Evolutionary conservation across 1,284 basidiomycete genomes (phyloP).

Genomic region (Ustilago loliicola): DNA sequence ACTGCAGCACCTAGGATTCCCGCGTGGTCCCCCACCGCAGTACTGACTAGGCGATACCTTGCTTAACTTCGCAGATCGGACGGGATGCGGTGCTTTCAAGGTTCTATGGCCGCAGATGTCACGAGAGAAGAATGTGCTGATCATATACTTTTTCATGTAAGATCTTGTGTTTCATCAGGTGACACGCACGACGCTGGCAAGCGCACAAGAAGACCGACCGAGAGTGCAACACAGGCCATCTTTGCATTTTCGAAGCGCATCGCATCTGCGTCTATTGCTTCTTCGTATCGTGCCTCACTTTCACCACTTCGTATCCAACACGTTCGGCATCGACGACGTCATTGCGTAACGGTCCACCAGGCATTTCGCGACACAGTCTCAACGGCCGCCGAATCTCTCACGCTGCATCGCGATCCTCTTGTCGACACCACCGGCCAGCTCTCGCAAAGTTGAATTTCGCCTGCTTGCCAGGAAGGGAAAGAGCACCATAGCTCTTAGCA

Average conservation of each 20-base stretch:
- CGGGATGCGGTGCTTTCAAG: conserved; percentile 84
- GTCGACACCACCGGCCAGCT: not conserved
- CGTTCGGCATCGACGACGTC: not conserved
- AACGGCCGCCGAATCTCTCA: not conserved
- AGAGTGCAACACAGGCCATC: conserved; percentile 25
- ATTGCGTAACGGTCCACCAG: too few species aligned
- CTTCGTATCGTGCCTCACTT: conserved; percentile 3
- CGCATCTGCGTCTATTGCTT: not conserved
- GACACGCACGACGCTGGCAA: conserved; percentile 7
- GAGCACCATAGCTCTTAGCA: not conserved
- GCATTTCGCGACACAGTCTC: not conserved
- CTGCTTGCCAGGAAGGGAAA: too few species aligned
- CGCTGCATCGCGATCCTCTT: not conserved
- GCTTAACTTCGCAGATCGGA: conserved; percentile 85
- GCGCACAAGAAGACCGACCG: conserved; percentile 19
- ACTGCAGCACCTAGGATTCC: conserved; percentile 85
- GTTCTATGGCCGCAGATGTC: conserved; percentile 81
- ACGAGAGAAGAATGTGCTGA: rapidly evolving
- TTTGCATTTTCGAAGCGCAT: conserved; percentile 3
- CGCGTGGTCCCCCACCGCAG: conserved; percentile 85
- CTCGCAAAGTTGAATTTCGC: not conserved
- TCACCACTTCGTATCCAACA: not conserved
- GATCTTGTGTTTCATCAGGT: not conserved
- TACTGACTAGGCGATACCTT: conserved; percentile 84
- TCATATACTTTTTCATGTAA: not conserved